Percentiles rank a stretch among this genome's conserved stretches.
These are phyloP conservation scores for Eragrostis tef DNA, from an alignment of 202 grass and related monocot genomes.

Conservation along the genomic window DNA sequence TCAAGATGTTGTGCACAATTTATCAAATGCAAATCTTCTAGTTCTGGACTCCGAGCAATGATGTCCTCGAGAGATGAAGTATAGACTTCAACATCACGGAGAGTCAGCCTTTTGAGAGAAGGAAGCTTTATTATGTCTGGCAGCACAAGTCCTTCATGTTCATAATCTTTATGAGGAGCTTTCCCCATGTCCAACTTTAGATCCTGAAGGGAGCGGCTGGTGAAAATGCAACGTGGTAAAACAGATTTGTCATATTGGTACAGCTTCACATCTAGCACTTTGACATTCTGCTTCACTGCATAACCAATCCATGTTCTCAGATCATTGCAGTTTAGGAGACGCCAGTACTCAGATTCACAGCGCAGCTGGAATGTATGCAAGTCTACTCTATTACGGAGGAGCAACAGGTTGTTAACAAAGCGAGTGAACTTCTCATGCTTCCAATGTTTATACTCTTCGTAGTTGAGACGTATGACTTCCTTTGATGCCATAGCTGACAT, in stretches of 20 bases:
- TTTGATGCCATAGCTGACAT: constrained; percentile 33
- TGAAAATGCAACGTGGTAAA: constrained; percentile 43
- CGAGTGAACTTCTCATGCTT: constrained; percentile 39
- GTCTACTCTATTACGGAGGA: constrained; percentile 35
- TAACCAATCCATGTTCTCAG: constrained; percentile 46
- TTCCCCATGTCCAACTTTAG: constrained; percentile 33
- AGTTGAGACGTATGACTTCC: constrained; percentile 34
- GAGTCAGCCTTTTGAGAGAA: constrained; percentile 43
- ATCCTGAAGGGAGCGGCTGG: constrained; percentile 37
- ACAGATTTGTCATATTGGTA: background rate
- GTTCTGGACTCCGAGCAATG: constrained; percentile 34
- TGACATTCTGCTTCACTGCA: constrained; percentile 46
- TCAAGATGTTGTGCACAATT: constrained; percentile 24
- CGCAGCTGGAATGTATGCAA: constrained; percentile 44
- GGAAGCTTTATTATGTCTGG: constrained; percentile 40
- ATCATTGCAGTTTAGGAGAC: constrained; percentile 30
- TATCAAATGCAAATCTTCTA: constrained; percentile 41
- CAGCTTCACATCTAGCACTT: constrained; percentile 37
- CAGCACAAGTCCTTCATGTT: constrained; percentile 22
- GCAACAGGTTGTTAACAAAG: constrained; percentile 39
- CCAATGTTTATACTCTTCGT: constrained; percentile 29
- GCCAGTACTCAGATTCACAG: background rate
- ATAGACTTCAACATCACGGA: constrained; percentile 12
- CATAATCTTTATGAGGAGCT: constrained; percentile 16
- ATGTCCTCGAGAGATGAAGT: constrained; percentile 14